Evolutionary conservation across 169 alveolate species (phyloP), one percentile per base, ranked within the genome.

Genomic region (Plasmodium blacklocki): DNA sequence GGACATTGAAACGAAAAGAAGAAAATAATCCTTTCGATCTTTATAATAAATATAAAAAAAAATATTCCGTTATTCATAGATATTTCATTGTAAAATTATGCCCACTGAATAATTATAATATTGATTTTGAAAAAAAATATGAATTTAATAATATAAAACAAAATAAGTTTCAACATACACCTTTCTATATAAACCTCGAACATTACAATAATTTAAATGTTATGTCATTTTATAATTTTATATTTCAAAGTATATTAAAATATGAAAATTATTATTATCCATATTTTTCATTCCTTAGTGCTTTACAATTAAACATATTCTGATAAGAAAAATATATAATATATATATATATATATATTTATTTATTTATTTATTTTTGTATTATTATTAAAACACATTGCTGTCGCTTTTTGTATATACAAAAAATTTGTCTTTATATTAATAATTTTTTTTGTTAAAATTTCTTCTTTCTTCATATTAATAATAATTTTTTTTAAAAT

Each of bases 51-150:
- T 83, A 83, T 73, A 59, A 39, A 45, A 83, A 50, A 43, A 83
- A 59, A 43, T 83, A 54, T 83, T 83, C 91, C 45, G 59, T 83
- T 3, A 83, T 83, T 56, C 91, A 83, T 73, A 83, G 73, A 83
- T 83, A 54, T 47, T 23, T 83, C 12, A 26, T 18, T 47, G 70
- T 45, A 73, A 83, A 83, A 43, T 39, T 83, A 15, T 83, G 85
- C n/a, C 85, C 91, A 29, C 5, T 68, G 6, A 83, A 83, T 83
- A 62, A 83, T 72, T 83, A 68, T 60, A 23, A 68, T 43, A 64
- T 76, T 6, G 91, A 83, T 60, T 83, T 83, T 83, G 91, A 83
- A 39, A 59, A 62, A 60, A 68, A 52, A 54, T 83, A 83, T 29
- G 15, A 68, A 45, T 39, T 70, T 68, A 83, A 83, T 68, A 83